Base-by-base conservation (phyloP, 192 early-diverging fungal species). In the Dissophora globulifera region DNA sequence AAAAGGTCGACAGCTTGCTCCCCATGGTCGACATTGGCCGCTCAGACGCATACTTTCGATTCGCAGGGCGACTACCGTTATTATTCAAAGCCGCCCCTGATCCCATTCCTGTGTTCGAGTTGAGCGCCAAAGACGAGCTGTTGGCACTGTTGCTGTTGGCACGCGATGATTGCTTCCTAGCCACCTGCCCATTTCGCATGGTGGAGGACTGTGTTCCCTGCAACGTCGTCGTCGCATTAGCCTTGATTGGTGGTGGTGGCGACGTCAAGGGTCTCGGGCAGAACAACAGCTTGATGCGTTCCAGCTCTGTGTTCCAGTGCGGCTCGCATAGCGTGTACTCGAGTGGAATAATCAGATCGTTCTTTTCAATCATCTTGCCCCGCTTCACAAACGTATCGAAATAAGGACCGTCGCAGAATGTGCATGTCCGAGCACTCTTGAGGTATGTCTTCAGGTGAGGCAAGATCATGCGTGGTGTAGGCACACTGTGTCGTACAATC, bases 401-500 rank as follows among this genome's bases (percentile, higher is more conserved):
- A 58, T 89, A 93, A 11, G 94, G 94, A 9, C 94, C 93, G 15
- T 78, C 69, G 68, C 94, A 96, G 80, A 89, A 93, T 8, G 88
- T 82, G 71, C 94, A 96, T 20, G 62, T 54, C 20, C 83, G 67
- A 0, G 83, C 82, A 15, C 81, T 84, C 7, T 79, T 78, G 27
- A 96, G 60, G 68, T 93, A 95, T 19, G 72, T 71, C 66, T 87
- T 85, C 22, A 96, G 42, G 32, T 93, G 79, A 13, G 76, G 75
- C 4, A 82, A 68, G 10, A 85, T 63, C 51, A 79, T 53, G 12
- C 78, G 32, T 13, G 85, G 85, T 46, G 93, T 71, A 5, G 85
- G 78, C 13, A 92, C 57, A 40, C 91, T 81, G 9, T 87, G 78
- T n/a, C 90, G 84, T 8, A 92, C 86, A 47, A 94, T 84, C 19